Evolutionary conservation across 345 rosid genomes (phyloP), one percentile per base, ranked within the genome.

Genomic region (Conringia planisiliqua): DNA sequence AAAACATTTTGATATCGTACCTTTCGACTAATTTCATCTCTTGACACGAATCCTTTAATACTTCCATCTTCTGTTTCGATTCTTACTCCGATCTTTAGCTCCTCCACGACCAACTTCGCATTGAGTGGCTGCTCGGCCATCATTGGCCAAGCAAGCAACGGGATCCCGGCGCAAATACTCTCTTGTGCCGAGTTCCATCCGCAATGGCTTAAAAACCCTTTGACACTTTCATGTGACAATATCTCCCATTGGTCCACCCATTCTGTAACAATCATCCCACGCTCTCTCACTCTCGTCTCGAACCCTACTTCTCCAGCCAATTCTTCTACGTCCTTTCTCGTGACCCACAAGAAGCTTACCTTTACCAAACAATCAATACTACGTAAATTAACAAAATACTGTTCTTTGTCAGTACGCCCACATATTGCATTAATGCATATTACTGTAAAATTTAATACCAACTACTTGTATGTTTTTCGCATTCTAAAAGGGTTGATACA

Each of bases 181-280:
- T 93, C 97, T 68, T 85, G 46, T 0, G 78, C 82, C 3, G 98
- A 93, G 66, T 90, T 93, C 98, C 97, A 90, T 6, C 97, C 98
- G 17, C 97, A 93, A 50, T 93, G 98, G 43, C 92, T 90, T 61
- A 90, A 39, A 33, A 86, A 88, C 10, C 96, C 97, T 80, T 73
- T 20, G 10, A 93, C 79, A 27, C 89, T 81, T 8, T 26, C 68
- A 81, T 93, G 97, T 57, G 12, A 35, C n/a, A 93, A 17, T 33
- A 91, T 86, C 70, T 83, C 84, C 60, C 72, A 78, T 61, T 91
- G 94, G 7, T 90, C 82, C 1, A 93, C 96, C 94, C 97, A 93
- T 4, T 86, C 89, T 59, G 78, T 75, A 33, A 88, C 85, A 27
- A 93, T 68, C 30, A 88, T 62, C 6, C 96, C 96, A 57, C 80